phyloP scores from a whole-genome alignment of 345 rosid species.

The Mallotus nudiflorus region DNA sequence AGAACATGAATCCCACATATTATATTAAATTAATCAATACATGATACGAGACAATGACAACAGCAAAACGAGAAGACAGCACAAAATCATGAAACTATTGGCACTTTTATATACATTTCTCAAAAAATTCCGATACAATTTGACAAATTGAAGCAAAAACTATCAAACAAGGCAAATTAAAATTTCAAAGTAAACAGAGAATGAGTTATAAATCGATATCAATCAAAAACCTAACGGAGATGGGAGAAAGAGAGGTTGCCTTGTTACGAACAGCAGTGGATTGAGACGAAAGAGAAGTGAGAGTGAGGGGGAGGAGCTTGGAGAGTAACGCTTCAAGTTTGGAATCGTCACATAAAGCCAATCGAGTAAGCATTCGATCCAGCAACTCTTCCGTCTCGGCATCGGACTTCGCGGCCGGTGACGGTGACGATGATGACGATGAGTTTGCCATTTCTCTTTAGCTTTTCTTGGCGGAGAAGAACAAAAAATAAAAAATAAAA shows the following conservation, averaged over 20 bases:
- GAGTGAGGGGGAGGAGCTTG: conserved; percentile 75
- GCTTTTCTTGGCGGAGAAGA: conserved; percentile 13
- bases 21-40: too few relatives aligned
- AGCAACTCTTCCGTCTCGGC: conserved; percentile 79
- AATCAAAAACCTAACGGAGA: too few relatives aligned
- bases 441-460: conserved; percentile 54
- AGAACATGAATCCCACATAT: too few relatives aligned
- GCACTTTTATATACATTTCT: too few relatives aligned
- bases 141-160: too few relatives aligned
- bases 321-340: conserved; percentile 70
- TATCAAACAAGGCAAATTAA: too few relatives aligned
- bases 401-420: conserved; percentile 50
- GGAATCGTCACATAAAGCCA: conserved; percentile 89
- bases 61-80: too few relatives aligned
- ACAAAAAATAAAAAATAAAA: conserved; percentile 6
- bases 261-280: conserved; percentile 70
- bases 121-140: too few relatives aligned
- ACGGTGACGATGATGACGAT: conserved; percentile 31
- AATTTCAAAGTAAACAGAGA: not conserved
- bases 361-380: conserved; percentile 87
- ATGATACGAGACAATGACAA: too few relatives aligned
- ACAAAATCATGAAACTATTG: too few relatives aligned
- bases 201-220: too few relatives aligned
- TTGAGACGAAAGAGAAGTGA: conserved; percentile 69
- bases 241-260: conserved; percentile 39